These are phyloP conservation scores for Scytalidium lignicola DNA, from an alignment of 2,329 filamentous ascomycete species.

Conservation along the genomic window DNA sequence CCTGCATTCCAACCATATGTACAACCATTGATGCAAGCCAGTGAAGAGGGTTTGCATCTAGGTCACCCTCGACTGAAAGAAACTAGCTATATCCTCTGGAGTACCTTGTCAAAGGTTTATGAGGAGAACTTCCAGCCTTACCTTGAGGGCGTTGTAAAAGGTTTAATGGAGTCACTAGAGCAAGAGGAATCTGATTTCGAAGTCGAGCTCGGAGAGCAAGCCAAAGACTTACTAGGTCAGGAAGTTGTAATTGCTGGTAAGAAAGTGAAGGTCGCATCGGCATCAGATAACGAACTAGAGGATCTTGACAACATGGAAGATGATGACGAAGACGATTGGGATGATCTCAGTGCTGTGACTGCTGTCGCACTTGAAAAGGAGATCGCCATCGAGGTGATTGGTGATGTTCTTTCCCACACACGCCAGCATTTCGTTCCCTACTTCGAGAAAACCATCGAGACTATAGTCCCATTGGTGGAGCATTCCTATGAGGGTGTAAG, in stretches of 20 bases:
- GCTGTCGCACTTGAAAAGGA: constrained; percentile 94
- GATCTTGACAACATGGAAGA: constrained; percentile 58
- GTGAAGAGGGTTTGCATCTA: constrained; percentile 82
- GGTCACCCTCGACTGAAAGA: constrained; percentile 89
- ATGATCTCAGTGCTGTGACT: constrained; percentile 77
- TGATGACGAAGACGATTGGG: constrained; percentile 78
- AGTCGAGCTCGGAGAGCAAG: constrained; percentile 68
- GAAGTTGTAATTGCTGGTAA: constrained; percentile 76
- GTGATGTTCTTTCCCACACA: constrained; percentile 85
- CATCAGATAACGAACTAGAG: constrained; percentile 55
- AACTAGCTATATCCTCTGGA: constrained; percentile 97
- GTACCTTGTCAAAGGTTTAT: constrained; percentile 89
- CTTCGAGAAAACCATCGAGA: constrained; percentile 82
- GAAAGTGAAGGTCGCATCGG: constrained; percentile 74
- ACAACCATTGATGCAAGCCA: constrained; percentile 82
- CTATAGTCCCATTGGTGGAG: constrained; percentile 73
- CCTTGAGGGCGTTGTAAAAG: constrained; percentile 71
- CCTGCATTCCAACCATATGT: constrained; percentile 89
- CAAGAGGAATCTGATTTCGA: constrained; percentile 82
- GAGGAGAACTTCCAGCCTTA: constrained; percentile 76
- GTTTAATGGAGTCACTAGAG: constrained; percentile 78
- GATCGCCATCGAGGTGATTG: constrained; percentile 90
- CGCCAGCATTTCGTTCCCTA: constrained; percentile 76
- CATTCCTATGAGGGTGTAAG: constrained; percentile 91
- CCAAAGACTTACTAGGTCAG: constrained; percentile 67